A percentile compares a stretch with the other conserved stretches of the same genome.
Conservation (phyloP, 1,284 basidiomycete genomes). For the Cutaneotrichosporon arboriforme region DNA sequence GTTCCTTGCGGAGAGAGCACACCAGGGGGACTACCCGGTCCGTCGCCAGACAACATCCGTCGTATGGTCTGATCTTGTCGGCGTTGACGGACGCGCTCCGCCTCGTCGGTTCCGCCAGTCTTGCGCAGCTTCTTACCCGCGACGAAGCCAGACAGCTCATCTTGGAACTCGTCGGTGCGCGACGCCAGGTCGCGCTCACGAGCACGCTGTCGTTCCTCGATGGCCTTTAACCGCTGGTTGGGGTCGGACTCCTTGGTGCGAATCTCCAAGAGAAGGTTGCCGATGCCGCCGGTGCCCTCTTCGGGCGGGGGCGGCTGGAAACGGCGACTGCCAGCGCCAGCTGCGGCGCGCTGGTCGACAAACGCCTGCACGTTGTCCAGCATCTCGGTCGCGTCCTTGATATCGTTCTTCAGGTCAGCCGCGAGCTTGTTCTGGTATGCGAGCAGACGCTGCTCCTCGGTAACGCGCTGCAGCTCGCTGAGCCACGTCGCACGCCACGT, state of each 20-base stretch:
- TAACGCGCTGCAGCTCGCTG: slow-evolving; percentile 88
- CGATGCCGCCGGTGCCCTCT: slow-evolving; percentile 52
- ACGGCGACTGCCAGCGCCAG: slow-evolving; percentile 45
- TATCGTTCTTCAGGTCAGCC: slow-evolving; percentile 80
- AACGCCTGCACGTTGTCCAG: slow-evolving; percentile 83
- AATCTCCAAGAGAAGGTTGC: slow-evolving; percentile 71
- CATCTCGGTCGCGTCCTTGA: slow-evolving; percentile 77
- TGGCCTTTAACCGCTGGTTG: slow-evolving; percentile 74
- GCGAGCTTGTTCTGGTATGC: slow-evolving; percentile 87
- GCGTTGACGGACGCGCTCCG: slow-evolving; percentile 74
- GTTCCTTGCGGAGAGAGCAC: background rate
- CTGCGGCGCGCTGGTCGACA: slow-evolving; percentile 61
- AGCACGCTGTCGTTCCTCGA: slow-evolving; percentile 74
- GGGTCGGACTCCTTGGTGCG: slow-evolving; percentile 74
- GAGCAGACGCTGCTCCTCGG: slow-evolving; percentile 94
- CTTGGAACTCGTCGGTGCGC: slow-evolving; percentile 62
- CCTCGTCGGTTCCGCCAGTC: slow-evolving; percentile 91
- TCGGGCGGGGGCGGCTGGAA: slow-evolving; percentile 24
- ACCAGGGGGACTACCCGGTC: background rate
- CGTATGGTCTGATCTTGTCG: slow-evolving; percentile 75
- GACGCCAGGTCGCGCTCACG: slow-evolving; percentile 67
- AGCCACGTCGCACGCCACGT: slow-evolving; percentile 99
- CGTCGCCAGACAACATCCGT: slow-evolving; percentile 64
- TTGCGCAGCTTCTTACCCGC: slow-evolving; percentile 75
- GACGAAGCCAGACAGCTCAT: slow-evolving; percentile 77